A percentile compares a stretch with the other conserved stretches of the same genome.
phyloP scores from a whole-genome alignment of 768 basidiomycete genomes.

The Suillus alpinus region DNA sequence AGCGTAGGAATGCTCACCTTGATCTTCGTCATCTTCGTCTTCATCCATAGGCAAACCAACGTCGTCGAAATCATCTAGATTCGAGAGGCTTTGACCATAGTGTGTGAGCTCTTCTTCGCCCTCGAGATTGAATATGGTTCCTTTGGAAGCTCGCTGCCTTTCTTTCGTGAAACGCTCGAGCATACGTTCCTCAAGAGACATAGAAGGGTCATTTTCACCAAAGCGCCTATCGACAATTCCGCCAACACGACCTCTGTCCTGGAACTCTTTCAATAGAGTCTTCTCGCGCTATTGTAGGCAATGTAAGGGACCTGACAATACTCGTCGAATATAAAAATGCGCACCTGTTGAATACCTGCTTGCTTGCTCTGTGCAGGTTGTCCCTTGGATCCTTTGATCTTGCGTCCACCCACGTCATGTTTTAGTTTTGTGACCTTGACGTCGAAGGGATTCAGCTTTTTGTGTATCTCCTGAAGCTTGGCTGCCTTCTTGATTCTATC shows the following conservation, averaged over 20 bases:
- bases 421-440: slow-evolving; percentile 88
- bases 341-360: not conserved
- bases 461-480: slow-evolving; percentile 80
- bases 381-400: slow-evolving; percentile 78
- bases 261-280: slow-evolving; percentile 84
- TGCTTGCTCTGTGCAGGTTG: slow-evolving; percentile 70
- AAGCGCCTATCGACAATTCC: slow-evolving; percentile 93
- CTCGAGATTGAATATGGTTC: slow-evolving; percentile 82
- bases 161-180: slow-evolving; percentile 93
- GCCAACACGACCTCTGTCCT: slow-evolving; percentile 77
- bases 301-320: not conserved
- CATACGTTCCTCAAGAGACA: slow-evolving; percentile 97
- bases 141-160: slow-evolving; percentile 75
- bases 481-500: slow-evolving; percentile 81
- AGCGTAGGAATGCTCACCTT: slow-evolving; percentile 32
- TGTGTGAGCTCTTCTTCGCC: slow-evolving; percentile 91
- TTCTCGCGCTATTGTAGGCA: not conserved
- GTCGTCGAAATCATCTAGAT: slow-evolving; percentile 80
- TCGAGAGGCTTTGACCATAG: slow-evolving; percentile 85
- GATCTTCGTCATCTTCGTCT: slow-evolving; percentile 46
- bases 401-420: slow-evolving; percentile 89
- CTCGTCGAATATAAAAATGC: not conserved
- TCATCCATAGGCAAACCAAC: slow-evolving; percentile 53
- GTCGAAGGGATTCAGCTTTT: slow-evolving; percentile 91
- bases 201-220: slow-evolving; percentile 89